Evolutionary conservation across 2,329 filamentous ascomycete species (phyloP).

Genomic region (Aspergillus tamarii): DNA sequence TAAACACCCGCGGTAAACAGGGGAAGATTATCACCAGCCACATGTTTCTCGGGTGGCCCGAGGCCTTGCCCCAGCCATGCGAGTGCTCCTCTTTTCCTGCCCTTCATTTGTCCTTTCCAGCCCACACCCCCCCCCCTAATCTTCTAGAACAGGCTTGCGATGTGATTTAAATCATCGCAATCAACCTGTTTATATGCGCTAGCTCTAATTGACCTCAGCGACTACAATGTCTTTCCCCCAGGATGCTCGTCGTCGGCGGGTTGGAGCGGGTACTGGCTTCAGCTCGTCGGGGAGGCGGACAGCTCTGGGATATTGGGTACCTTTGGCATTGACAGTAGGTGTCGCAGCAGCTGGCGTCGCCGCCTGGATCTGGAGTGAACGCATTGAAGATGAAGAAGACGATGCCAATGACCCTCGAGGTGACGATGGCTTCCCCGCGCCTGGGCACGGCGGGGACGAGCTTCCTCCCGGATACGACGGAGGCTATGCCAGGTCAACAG

Average conservation of each 20-base stretch:
- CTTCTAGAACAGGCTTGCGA: conserved; percentile 30
- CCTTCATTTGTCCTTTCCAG: conserved; percentile 14
- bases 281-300: conserved; percentile 46
- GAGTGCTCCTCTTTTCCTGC: conserved; percentile 26
- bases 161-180: conserved; percentile 36
- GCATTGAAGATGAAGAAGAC: conserved; percentile 73
- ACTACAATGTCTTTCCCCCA: conserved; percentile 45
- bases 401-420: conserved; percentile 59
- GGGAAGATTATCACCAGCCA: conserved; percentile 38
- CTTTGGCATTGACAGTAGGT: conserved; percentile 81
- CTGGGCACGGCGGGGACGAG: conserved; percentile 28
- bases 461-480: conserved; percentile 33
- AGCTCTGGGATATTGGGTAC: conserved; percentile 76
- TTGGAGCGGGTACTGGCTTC: conserved; percentile 44
- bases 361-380: conserved; percentile 93
- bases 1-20: conserved; percentile 34
- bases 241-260: conserved; percentile 42
- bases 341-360: conserved; percentile 83
- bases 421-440: conserved; percentile 29
- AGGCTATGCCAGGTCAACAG: conserved; percentile 39
- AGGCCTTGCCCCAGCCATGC: conserved; percentile 34
- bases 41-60: conserved; percentile 43
- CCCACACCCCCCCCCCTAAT: conserved; percentile 18
- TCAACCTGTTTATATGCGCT: conserved; percentile 31
- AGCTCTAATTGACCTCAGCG: conserved; percentile 26